Evolutionary conservation across 257 asterid genomes (phyloP).

Genomic region (Capsicum rhomboideum): DNA sequence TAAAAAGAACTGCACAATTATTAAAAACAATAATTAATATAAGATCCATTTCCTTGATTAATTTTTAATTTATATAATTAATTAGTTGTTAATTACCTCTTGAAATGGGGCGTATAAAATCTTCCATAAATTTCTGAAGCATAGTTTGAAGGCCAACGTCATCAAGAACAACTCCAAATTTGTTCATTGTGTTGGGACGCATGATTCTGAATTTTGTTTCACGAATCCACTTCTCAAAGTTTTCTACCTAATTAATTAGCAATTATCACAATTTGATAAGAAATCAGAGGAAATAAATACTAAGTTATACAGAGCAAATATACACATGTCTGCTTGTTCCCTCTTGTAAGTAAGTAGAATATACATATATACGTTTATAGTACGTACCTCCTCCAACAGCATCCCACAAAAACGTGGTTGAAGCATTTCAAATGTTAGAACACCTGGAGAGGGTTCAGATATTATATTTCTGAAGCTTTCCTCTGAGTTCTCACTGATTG

Average conservation of each 20-base stretch:
- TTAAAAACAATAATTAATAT: neutral
- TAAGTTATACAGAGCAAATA: too few species aligned
- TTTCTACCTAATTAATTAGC: conserved; percentile 59
- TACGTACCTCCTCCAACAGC: too few species aligned
- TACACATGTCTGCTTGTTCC: too few species aligned
- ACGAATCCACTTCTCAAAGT: conserved; percentile 93
- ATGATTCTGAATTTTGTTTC: conserved; percentile 95
- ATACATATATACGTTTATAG: too few species aligned
- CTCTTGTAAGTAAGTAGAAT: too few species aligned
- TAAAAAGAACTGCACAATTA: conserved; percentile 51
- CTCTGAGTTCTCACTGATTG: conserved; percentile 56
- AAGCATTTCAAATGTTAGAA: conserved; percentile 80
- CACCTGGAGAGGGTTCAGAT: conserved; percentile 79
- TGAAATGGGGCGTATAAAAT: conserved; percentile 74
- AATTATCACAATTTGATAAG: conserved; percentile 23
- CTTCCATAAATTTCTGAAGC: conserved; percentile 82
- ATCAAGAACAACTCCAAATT: conserved; percentile 90
- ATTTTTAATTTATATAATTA: neutral
- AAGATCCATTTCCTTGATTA: neutral
- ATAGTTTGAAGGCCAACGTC: conserved; percentile 91
- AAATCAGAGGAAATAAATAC: conserved; percentile 14
- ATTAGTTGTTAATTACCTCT: conserved; percentile 39
- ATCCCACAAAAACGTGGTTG: conserved; percentile 84
- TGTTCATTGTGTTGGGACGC: conserved; percentile 92
- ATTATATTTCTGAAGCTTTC: conserved; percentile 43